phyloP scores from a whole-genome alignment of 2,329 filamentous ascomycete species.

The Ciborinia camelliae region DNA sequence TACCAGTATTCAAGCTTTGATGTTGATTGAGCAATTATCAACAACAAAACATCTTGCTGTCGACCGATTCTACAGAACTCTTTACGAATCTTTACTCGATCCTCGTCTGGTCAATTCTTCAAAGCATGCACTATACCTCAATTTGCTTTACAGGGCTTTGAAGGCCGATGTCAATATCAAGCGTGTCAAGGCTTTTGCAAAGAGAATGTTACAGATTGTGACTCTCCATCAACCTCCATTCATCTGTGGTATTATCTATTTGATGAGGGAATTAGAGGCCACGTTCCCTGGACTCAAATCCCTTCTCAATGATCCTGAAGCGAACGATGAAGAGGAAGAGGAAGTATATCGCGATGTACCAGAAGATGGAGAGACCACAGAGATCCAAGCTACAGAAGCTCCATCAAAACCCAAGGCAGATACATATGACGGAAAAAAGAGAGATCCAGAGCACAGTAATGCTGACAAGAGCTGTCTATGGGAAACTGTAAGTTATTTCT shows the following conservation, averaged over 20 bases:
- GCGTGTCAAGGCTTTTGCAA: slow-evolving; percentile 92
- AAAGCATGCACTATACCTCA: slow-evolving; percentile 93
- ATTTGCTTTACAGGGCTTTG: slow-evolving; percentile 81
- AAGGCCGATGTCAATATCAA: slow-evolving; percentile 89
- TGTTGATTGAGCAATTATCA: slow-evolving; percentile 91
- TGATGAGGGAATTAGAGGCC: slow-evolving; percentile 75
- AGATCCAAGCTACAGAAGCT: slow-evolving; percentile 7
- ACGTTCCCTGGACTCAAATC: slow-evolving; percentile 77
- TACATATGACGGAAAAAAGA: slow-evolving; percentile 81
- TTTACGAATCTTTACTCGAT: slow-evolving; percentile 93
- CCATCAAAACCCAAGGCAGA: slow-evolving; percentile 26
- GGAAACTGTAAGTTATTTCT: slow-evolving; percentile 64
- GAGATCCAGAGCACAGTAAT: slow-evolving; percentile 87
- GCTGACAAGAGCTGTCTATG: slow-evolving; percentile 92
- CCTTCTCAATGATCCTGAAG: slow-evolving; percentile 77
- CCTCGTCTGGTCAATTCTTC: slow-evolving; percentile 84
- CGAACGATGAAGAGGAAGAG: slow-evolving; percentile 62
- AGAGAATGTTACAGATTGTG: slow-evolving; percentile 83
- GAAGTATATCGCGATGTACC: slow-evolving; percentile 59
- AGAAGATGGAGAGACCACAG: slow-evolving; percentile 47
- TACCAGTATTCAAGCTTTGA: slow-evolving; percentile 91
- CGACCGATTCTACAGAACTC: slow-evolving; percentile 89
- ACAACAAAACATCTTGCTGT: slow-evolving; percentile 74
- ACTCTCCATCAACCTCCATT: slow-evolving; percentile 90
- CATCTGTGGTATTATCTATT: slow-evolving; percentile 86